Percentiles rank a stretch among this genome's conserved stretches.
Conservation (phyloP, 208 protist genomes). For the Leishmania turanica region DNA sequence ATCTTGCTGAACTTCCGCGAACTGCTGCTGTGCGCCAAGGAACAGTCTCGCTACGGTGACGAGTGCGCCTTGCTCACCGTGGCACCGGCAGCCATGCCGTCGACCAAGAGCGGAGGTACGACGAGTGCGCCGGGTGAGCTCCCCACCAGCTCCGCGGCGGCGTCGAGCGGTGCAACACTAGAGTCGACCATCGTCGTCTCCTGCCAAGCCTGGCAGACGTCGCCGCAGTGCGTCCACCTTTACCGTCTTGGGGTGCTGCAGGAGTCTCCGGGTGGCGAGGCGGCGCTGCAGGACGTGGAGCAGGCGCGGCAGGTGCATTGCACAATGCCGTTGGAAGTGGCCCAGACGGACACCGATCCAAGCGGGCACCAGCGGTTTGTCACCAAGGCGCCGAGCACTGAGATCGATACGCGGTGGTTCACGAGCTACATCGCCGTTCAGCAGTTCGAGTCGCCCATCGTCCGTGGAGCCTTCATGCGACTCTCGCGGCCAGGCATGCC, state of each 20-base stretch:
- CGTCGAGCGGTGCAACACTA: not conserved
- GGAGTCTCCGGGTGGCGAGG: slow-evolving; percentile 35
- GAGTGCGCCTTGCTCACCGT: slow-evolving; percentile 90
- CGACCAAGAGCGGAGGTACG: not conserved
- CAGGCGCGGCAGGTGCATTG: slow-evolving; percentile 51
- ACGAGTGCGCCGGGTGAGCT: slow-evolving; percentile 20
- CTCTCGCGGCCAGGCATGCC: slow-evolving; percentile 80
- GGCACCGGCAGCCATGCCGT: slow-evolving; percentile 39
- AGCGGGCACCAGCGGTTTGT: slow-evolving; percentile 67
- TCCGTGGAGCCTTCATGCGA: slow-evolving; percentile 87
- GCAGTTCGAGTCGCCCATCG: slow-evolving; percentile 77
- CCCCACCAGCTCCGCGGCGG: not conserved
- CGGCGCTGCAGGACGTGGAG: slow-evolving; percentile 29
- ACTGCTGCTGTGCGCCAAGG: slow-evolving; percentile 77
- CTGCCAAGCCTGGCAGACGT: slow-evolving; percentile 89
- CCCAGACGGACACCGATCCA: slow-evolving; percentile 72
- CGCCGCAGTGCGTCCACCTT: slow-evolving; percentile 84
- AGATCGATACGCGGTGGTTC: slow-evolving; percentile 89
- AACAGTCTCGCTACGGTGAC: slow-evolving; percentile 86
- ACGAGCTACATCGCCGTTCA: slow-evolving; percentile 88
- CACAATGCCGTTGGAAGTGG: slow-evolving; percentile 70
- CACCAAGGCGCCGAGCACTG: slow-evolving; percentile 58
- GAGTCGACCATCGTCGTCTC: slow-evolving; percentile 34
- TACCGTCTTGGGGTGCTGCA: slow-evolving; percentile 73
- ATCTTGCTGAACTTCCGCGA: slow-evolving; percentile 55